A percentile compares a stretch with the other conserved stretches of the same genome.
Conservation (phyloP, 179 eudicot genomes). For the Patellifolia procumbens region DNA sequence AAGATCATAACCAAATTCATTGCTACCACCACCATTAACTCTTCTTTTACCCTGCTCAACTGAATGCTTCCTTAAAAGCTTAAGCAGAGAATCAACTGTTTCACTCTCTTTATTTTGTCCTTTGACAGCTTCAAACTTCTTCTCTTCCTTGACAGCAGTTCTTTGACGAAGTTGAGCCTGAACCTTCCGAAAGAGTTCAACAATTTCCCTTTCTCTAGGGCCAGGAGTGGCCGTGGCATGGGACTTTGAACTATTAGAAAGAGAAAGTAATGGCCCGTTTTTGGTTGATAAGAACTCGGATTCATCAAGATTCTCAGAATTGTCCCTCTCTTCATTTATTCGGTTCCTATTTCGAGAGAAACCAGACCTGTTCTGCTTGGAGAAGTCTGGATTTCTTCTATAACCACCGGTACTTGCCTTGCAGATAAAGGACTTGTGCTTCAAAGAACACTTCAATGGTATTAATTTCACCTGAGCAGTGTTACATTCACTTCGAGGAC, state of each 20-base stretch:
- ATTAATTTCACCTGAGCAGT: constrained; percentile 33
- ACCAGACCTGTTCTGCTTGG: constrained; percentile 66
- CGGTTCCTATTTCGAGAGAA: constrained; percentile 59
- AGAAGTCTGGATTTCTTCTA: constrained; percentile 72
- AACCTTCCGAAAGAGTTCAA: constrained; percentile 74
- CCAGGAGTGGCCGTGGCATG: constrained; percentile 75
- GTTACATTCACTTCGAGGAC: constrained; percentile 37
- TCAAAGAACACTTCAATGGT: constrained; percentile 38
- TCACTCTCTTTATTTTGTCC: constrained; percentile 66
- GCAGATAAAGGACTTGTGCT: constrained; percentile 48
- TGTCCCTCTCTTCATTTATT: constrained; percentile 66
- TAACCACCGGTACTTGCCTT: constrained; percentile 57
- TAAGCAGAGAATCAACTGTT: constrained; percentile 78
- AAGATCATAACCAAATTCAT: constrained; percentile 47
- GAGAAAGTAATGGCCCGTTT: constrained; percentile 69
- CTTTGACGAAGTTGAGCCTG: constrained; percentile 81
- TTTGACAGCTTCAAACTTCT: constrained; percentile 52
- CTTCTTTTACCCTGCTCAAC: constrained; percentile 63
- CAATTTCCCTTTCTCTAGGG: constrained; percentile 75
- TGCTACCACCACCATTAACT: constrained; percentile 39
- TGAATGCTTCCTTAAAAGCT: constrained; percentile 76
- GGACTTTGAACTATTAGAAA: constrained; percentile 45
- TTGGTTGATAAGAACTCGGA: constrained; percentile 62
- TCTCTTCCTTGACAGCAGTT: constrained; percentile 68
- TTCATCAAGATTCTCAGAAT: constrained; percentile 62